Evolutionary conservation across 768 basidiomycete genomes (phyloP), one percentile per base, ranked within the genome.

Genomic region (Lactifluus volemus): DNA sequence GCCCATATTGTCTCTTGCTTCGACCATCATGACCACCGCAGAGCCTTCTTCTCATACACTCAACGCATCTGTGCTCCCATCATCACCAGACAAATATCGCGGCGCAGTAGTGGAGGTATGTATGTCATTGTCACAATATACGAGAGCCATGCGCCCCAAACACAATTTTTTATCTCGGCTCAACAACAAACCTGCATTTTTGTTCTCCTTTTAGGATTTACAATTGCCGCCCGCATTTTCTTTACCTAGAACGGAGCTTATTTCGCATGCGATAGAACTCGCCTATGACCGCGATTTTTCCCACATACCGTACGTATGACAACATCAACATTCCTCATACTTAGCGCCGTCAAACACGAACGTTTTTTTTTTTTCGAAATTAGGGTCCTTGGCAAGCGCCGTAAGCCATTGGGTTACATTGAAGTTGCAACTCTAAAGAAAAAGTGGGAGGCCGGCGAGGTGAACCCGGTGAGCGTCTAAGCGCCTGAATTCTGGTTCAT

Each of bases 221-320:
- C 89, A 91, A 77, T 73, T 91, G 0, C 86, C 92, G 0, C 94
- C 94, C 9, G 94, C 93, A 0, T 95, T 95, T 71, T 82, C 87
- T 15, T 78, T 96, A 3, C 86, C 88, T 8, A 74, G 79, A 11
- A 78, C 79, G 60, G 91, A 91, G 68, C 78, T 82, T 19, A 84
- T 95, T 59, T 79, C 82, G 9, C 78, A 81, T 25, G 93, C 90
- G 1, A 82, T 96, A 32, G 91, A 92, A 67, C 80, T 88, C 29
- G 94, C 93, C 0, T 96, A 94, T 67, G 94, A 97, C 65, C 84
- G 92, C 38, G 94, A 97, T 70, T 97, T 95, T 73, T 92, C 92
- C 17, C 86, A 95, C 67, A 86, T 96, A 63, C 94, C 94, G 94
- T 95, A 67, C 68, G 75, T 73, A 21, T 39, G 45, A 15, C 39